A percentile compares a stretch with the other conserved stretches of the same genome.
Evolutionary conservation across 1,284 basidiomycete species (phyloP).

Genomic region (Flammula alnicola): DNA sequence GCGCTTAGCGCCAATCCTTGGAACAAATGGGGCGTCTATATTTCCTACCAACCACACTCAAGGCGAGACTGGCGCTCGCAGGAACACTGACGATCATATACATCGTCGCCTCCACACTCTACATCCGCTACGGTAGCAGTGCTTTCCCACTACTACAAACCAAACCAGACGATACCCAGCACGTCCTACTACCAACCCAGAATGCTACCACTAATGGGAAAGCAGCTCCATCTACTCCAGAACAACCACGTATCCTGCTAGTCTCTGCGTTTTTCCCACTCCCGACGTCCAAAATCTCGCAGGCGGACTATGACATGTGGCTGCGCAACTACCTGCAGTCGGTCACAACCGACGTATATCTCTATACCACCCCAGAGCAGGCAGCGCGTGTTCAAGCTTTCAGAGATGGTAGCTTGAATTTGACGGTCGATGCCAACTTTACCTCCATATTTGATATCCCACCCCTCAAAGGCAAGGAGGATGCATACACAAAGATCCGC

Average conservation of each 20-base stretch:
- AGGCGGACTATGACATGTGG: slow-evolving; percentile 46
- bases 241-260: slow-evolving; percentile 16
- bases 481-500: slow-evolving; percentile 46
- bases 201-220: neutral
- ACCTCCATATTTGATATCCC: slow-evolving; percentile 51
- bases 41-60: slow-evolving; percentile 14
- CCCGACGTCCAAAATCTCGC: slow-evolving; percentile 49
- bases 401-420: slow-evolving; percentile 32
- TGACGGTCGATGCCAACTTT: slow-evolving; percentile 41
- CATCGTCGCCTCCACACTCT: slow-evolving; percentile 17
- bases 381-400: slow-evolving; percentile 37
- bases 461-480: slow-evolving; percentile 39
- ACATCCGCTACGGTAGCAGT: slow-evolving; percentile 15
- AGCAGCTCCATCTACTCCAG: neutral
- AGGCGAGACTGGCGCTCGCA: slow-evolving; percentile 22
- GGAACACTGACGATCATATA: slow-evolving; percentile 18
- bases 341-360: slow-evolving; percentile 55
- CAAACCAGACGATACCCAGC: slow-evolving; percentile 7
- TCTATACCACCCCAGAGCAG: slow-evolving; percentile 51
- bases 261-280: slow-evolving; percentile 43
- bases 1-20: neutral
- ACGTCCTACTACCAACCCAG: neutral
- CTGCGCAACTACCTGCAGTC: slow-evolving; percentile 44
- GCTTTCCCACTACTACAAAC: slow-evolving; percentile 5
- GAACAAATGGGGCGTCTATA: slow-evolving; percentile 10